phyloP scores from a whole-genome alignment of 768 basidiomycete genomes.

The Holtermannia corniformis region DNA sequence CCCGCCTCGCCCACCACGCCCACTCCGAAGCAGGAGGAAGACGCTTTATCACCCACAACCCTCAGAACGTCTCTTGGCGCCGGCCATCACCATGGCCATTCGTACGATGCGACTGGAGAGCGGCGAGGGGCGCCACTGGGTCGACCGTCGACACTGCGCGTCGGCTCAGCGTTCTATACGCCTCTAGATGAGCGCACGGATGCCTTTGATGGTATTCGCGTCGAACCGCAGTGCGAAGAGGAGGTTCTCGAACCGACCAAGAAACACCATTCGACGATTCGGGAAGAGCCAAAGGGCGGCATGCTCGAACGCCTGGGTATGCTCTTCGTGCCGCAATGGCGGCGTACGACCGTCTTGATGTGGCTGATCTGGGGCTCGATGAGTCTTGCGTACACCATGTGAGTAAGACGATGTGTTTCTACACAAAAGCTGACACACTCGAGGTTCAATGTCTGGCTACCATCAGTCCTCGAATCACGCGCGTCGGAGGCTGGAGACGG shows the following conservation, averaged over 20 bases:
- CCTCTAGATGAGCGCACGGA: conserved; percentile 3
- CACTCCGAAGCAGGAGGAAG: not conserved
- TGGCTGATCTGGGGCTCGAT: conserved; percentile 41
- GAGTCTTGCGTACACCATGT: conserved; percentile 21
- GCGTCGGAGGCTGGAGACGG: conserved; percentile 28
- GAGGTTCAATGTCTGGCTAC: conserved; percentile 42
- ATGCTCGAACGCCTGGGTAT: conserved; percentile 17
- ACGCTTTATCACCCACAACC: not conserved
- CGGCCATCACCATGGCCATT: not conserved
- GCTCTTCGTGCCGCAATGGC: conserved; percentile 36
- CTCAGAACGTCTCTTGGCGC: not conserved
- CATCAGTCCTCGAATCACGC: conserved; percentile 34
- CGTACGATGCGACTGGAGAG: conserved; percentile 16
- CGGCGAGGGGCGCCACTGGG: conserved; percentile 7
- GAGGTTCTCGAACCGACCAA: not conserved
- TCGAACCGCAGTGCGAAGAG: not conserved
- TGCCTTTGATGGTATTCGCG: not conserved
- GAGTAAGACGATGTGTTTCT: not conserved
- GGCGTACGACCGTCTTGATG: conserved; percentile 38
- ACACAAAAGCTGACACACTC: conserved; percentile 15
- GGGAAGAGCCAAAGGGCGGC: not conserved
- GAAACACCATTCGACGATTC: not conserved
- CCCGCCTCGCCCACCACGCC: not conserved
- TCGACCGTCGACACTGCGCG: conserved; percentile 10
- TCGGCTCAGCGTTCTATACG: conserved; percentile 30